Evolutionary conservation across 2,329 filamentous ascomycete species (phyloP).

Genomic region (Fusarium udum): DNA sequence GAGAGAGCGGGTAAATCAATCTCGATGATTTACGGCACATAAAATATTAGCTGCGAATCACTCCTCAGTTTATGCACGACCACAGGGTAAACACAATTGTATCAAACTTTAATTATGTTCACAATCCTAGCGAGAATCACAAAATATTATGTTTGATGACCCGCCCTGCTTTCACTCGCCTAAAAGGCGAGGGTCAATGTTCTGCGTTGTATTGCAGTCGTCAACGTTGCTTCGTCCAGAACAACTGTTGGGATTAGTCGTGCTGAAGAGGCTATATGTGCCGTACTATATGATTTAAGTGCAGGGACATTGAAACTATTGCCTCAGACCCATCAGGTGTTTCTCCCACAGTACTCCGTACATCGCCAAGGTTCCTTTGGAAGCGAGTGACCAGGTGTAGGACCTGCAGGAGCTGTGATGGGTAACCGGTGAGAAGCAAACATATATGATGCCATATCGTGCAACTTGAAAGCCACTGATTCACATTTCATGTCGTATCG

Average conservation of each 20-base stretch:
- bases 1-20: background rate
- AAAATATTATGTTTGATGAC: background rate
- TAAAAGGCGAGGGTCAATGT: slow-evolving; percentile 3
- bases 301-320: slow-evolving; percentile 31
- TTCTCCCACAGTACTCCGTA: background rate
- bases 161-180: background rate
- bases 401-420: background rate
- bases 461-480: background rate
- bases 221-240: slow-evolving; percentile 20
- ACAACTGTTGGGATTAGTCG: background rate
- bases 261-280: slow-evolving; percentile 34
- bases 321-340: slow-evolving; percentile 29
- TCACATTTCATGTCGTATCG: background rate
- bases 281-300: slow-evolving; percentile 23
- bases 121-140: background rate
- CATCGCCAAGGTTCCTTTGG: background rate
- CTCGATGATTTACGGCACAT: background rate
- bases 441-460: slow-evolving; percentile 7
- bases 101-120: background rate
- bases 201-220: slow-evolving; percentile 15
- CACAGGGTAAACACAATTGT: background rate
- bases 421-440: background rate
- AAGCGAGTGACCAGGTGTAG: background rate
- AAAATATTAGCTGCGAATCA: background rate
- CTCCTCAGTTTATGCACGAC: background rate